These are phyloP conservation scores for Russula vinacea DNA, from an alignment of 768 basidiomycete genomes.

Conservation along the genomic window DNA sequence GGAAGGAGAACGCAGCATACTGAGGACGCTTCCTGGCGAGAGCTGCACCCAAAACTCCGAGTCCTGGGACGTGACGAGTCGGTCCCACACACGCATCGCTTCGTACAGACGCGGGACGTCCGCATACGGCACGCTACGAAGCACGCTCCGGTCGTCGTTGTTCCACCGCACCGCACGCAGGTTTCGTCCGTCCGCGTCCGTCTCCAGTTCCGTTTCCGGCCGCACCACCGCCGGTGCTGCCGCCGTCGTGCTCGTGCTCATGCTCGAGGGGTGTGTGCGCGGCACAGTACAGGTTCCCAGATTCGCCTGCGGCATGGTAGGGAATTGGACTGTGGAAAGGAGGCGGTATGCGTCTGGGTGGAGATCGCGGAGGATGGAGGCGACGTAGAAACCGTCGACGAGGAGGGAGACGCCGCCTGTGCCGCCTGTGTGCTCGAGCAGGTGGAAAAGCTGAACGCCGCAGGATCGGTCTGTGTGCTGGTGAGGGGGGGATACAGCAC, in stretches of 20 bases:
- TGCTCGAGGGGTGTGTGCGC: constrained; percentile 74
- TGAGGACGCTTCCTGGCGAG: constrained; percentile 79
- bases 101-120: constrained; percentile 66
- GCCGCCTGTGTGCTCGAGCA: constrained; percentile 79
- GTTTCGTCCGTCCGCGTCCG: constrained; percentile 39
- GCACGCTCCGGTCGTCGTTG: constrained; percentile 85
- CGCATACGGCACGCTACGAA: constrained; percentile 56
- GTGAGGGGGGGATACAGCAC: not conserved
- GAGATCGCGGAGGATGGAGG: constrained; percentile 68
- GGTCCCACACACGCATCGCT: constrained; percentile 77
- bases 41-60: constrained; percentile 92
- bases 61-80: constrained; percentile 68
- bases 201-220: constrained; percentile 38
- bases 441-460: constrained; percentile 94
- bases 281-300: constrained; percentile 48
- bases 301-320: constrained; percentile 86
- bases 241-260: no score
- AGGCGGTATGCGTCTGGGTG: constrained; percentile 68
- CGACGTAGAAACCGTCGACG: constrained; percentile 93
- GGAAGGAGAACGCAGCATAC: constrained; percentile 43
- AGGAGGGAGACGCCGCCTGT: constrained; percentile 86
- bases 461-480: constrained; percentile 76
- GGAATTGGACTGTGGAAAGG: constrained; percentile 67
- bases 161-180: constrained; percentile 88
- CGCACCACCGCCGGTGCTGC: constrained; percentile 23